phyloP scores from a whole-genome alignment of 2,329 filamentous ascomycete species.

The Ceratocystis albifundus region DNA sequence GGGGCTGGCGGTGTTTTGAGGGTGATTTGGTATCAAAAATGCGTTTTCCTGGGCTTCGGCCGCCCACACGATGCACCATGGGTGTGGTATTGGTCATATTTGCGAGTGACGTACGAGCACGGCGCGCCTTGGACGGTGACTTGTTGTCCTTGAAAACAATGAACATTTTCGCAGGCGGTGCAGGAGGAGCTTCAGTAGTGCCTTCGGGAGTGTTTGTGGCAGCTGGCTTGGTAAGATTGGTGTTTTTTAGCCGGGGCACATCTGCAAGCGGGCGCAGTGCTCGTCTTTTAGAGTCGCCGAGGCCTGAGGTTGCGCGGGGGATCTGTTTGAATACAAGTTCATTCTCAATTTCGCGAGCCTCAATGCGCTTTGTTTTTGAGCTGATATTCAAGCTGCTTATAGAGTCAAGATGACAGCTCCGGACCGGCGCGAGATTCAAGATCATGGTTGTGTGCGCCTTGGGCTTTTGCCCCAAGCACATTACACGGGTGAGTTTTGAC shows the following conservation, averaged over 20 bases:
- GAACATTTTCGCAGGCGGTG: constrained; percentile 73
- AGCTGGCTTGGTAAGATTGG: constrained; percentile 3
- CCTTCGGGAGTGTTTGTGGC: constrained; percentile 24
- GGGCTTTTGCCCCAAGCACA: constrained; percentile 76
- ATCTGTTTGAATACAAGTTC: constrained; percentile 77
- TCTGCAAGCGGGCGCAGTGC: constrained; percentile 57
- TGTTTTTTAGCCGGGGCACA: background rate
- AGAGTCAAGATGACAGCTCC: constrained; percentile 86
- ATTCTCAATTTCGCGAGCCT: constrained; percentile 90
- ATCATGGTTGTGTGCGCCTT: constrained; percentile 96
- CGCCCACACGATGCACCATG: constrained; percentile 3
- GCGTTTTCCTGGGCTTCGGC: constrained; percentile 14
- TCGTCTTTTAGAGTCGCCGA: constrained; percentile 48
- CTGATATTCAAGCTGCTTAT: constrained; percentile 90
- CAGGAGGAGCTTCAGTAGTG: constrained; percentile 41
- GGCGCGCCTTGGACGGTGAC: constrained; percentile 30
- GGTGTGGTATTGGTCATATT: constrained; percentile 17
- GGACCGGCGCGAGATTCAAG: constrained; percentile 80
- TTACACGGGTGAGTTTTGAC: constrained; percentile 92
- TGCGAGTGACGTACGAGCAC: constrained; percentile 21
- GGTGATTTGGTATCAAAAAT: constrained; percentile 18
- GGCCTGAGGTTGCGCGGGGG: constrained; percentile 41
- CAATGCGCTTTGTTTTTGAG: constrained; percentile 90
- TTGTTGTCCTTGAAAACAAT: constrained; percentile 70
- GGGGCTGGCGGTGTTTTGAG: constrained; percentile 18